Evolutionary conservation across 1,284 basidiomycete genomes (phyloP), one percentile per base, ranked within the genome.

Genomic region (Ceratobasidium sp.): DNA sequence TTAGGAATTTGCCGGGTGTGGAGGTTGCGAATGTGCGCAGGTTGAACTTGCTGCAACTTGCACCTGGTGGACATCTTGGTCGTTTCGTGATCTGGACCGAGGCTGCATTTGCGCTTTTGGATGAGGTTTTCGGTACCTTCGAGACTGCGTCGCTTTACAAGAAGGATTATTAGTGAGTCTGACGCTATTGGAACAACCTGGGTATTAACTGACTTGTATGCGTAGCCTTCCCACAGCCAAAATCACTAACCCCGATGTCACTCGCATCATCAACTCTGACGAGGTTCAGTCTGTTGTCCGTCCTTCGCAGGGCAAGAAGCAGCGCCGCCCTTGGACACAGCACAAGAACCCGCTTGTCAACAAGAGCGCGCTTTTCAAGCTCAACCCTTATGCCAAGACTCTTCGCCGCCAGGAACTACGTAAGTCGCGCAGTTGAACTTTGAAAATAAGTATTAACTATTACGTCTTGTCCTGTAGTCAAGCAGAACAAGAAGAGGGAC

Each of bases 81-180:
- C 95, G 98, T 82, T 99, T 99, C 89, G 90, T 98, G 86, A 98
- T 99, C 91, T 99, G 97, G 97, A 99, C 98, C 80, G 95, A 98
- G 89, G 90, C 90, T 84, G 98, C 98, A 67, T 98, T 99, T 87
- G 91, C 89, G 80, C 91, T 94, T 81, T 94, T 99, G 78, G 98
- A 99, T 87, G 93, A 95, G 83, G 92, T 99, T 83, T 99, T 96
- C 86, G 97, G 96, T 78, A 97, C 96, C 81, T 94, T 94, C 84
- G 95, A 97, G 84, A 95, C 92, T 88, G 90, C 89, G 33, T 91
- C 96, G 23, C 83, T 90, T 82, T 91, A 92, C 91, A 99, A 99
- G 94, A 96, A 96, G 88, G 95, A 97, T 85, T 98, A 97, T 89
- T 82, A 92, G 94, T 94, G 83, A 64, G 92, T 88, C 9, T 3